Evolutionary conservation across 306 rosid genomes (phyloP), one percentile per base, ranked within the genome.

Genomic region (Herpetospermum pedunculosum): DNA sequence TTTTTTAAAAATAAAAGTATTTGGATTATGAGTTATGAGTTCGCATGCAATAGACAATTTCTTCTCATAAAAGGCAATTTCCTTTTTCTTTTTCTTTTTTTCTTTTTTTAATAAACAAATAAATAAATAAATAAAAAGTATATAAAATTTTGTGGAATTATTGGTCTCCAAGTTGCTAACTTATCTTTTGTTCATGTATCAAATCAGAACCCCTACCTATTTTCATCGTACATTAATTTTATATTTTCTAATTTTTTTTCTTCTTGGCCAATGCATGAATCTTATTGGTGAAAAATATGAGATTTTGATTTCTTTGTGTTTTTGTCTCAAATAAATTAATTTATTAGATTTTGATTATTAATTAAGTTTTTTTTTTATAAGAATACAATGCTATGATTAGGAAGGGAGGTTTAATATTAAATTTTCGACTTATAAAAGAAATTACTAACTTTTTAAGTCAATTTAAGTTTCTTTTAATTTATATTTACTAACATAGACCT

Each of bases 21-120:
- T 15, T 59, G 41, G 73, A 68, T 25, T 68, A 26, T 68, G 73
- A n/a, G n/a, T n/a, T n/a, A 4, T 62, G 70, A 62, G 47, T 62
- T 44, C 52, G 54, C 73, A 68, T 68, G 73, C 73, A 43, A 0
- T 9, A 40, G 50, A 65, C 19, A 65, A 5, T 10, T 55, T 55
- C 6, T 55, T 25, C 2, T 25, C 62, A 7, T 25, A 10, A 54
- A 54, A 54, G 29, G 16, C 5, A 16, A n/a, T 35, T 35, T 8
- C 6, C 12, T 58, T 14, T 59, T 29, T 7, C 1, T 5, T 47
- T 46, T 46, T 5, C n/a, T n/a, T n/a, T n/a, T n/a, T n/a, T n/a
- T n/a, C n/a, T n/a, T 48, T 48, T 55, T 10, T 16, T n/a, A n/a
- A n/a, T n/a, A n/a, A n/a, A n/a, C n/a, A n/a, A n/a, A n/a, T n/a